A percentile compares a stretch with the other conserved stretches of the same genome.
Conservation (phyloP, 306 rosid genomes). For the Acacia acuminata region DNA sequence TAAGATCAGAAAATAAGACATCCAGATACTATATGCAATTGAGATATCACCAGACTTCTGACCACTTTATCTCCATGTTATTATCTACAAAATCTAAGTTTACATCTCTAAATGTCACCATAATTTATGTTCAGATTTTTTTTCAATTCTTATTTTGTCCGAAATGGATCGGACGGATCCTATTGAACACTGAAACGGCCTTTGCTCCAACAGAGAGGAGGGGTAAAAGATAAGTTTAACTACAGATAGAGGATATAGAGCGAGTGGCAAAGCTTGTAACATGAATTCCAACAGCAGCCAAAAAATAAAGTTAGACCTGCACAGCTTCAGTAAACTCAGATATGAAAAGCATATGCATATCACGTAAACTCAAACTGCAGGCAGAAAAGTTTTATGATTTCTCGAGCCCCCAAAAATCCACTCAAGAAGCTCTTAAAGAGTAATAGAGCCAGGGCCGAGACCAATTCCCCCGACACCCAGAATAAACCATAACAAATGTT, state of each 20-base stretch:
- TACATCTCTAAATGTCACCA: neutral
- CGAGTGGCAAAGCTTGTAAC: neutral
- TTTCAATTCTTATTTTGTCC: neutral
- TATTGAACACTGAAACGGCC: neutral
- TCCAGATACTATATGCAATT: neutral
- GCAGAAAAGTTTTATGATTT: neutral
- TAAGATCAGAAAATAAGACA: constrained; percentile 36
- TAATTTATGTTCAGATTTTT: neutral
- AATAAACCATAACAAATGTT: neutral
- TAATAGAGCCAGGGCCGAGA: neutral
- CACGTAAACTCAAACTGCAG: neutral
- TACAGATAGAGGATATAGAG: neutral
- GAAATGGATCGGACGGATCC: neutral
- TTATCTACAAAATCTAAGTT: neutral
- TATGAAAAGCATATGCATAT: neutral
- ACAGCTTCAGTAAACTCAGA: neutral
- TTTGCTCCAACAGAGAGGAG: constrained; percentile 3
- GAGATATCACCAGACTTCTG: constrained; percentile 11
- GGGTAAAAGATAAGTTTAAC: neutral
- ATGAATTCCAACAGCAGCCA: neutral
- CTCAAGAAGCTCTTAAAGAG: neutral
- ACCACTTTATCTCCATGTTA: neutral
- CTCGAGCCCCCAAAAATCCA: neutral
- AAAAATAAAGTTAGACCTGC: neutral
- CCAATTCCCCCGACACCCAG: neutral